A percentile compares a stretch with the other conserved stretches of the same genome.
Evolutionary conservation across 768 basidiomycete species (phyloP).

Genomic region (Mrakia blollopis): DNA sequence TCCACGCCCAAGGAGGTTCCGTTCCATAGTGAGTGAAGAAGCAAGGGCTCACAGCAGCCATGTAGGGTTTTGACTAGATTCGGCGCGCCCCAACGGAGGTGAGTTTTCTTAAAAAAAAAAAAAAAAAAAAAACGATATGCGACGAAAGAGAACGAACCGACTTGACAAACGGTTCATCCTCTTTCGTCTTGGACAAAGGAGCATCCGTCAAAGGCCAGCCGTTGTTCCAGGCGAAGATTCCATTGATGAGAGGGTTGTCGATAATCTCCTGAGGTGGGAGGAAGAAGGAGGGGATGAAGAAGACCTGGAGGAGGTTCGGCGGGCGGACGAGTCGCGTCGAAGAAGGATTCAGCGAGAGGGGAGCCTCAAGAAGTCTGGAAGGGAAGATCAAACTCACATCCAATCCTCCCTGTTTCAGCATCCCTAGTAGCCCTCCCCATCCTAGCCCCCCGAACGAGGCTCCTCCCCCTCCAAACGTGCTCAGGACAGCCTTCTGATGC

Average conservation of each 20-base stretch:
- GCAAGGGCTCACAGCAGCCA: constrained; percentile 43
- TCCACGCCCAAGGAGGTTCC: constrained; percentile 41
- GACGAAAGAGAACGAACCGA: constrained; percentile 32
- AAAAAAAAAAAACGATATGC: not conserved
- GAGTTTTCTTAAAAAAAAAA: no score
- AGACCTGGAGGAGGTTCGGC: constrained; percentile 38
- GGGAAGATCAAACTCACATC: constrained; percentile 36
- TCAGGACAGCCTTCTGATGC: constrained; percentile 35
- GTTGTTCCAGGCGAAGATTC: constrained; percentile 42
- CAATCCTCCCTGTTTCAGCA: constrained; percentile 32
- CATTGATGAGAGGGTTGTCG: constrained; percentile 39
- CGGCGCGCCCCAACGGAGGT: no score
- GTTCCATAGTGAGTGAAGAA: constrained; percentile 46
- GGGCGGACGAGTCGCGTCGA: not conserved
- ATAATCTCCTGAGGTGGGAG: constrained; percentile 41
- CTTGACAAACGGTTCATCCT: constrained; percentile 40
- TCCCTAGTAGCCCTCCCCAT: constrained; percentile 38
- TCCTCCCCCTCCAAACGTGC: constrained; percentile 43
- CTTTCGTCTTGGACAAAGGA: constrained; percentile 12
- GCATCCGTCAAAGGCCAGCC: constrained; percentile 37
- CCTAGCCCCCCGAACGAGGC: constrained; percentile 38
- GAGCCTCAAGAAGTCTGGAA: no score
- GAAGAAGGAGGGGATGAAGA: constrained; percentile 45
- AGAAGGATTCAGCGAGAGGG: no score
- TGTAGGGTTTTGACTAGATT: constrained; percentile 40